Evolutionary conservation across 2,329 filamentous ascomycete genomes (phyloP).

Genomic region (Cordyceps javanica): DNA sequence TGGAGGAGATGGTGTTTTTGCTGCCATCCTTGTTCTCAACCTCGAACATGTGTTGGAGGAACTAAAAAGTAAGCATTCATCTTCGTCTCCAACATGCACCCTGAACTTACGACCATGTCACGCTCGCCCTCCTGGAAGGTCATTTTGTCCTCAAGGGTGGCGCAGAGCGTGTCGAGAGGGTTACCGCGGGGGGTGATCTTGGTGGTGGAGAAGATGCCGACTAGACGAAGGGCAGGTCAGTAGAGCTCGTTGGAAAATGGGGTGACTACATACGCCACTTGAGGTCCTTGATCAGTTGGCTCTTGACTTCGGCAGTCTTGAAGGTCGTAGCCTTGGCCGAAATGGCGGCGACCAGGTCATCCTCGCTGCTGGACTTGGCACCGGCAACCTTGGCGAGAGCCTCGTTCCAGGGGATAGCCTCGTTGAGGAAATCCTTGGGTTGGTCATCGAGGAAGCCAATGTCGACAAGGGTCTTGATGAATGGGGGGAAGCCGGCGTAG

Average conservation of each 20-base stretch:
- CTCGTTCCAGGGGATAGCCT: constrained; percentile 73
- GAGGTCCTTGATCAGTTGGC: constrained; percentile 28
- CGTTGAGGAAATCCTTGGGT: constrained; percentile 57
- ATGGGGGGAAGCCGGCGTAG: constrained; percentile 85
- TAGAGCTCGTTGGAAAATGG: neutral
- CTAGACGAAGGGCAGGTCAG: constrained; percentile 5
- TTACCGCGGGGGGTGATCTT: constrained; percentile 67
- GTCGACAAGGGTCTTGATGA: constrained; percentile 81
- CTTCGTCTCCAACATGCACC: constrained; percentile 7
- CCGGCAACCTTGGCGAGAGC: constrained; percentile 73
- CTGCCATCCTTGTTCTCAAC: constrained; percentile 77
- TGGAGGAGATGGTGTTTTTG: constrained; percentile 72
- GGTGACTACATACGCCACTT: constrained; percentile 8
- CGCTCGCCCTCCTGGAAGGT: constrained; percentile 76
- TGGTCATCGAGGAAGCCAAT: constrained; percentile 81
- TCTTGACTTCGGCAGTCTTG: constrained; percentile 50
- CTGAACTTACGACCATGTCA: constrained; percentile 61
- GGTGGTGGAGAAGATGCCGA: constrained; percentile 61
- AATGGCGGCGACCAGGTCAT: constrained; percentile 68
- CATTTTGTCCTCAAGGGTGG: constrained; percentile 87
- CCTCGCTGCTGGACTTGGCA: constrained; percentile 57
- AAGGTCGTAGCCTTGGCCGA: constrained; percentile 68
- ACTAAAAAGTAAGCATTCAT: constrained; percentile 24
- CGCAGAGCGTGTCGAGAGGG: constrained; percentile 86
- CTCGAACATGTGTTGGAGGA: constrained; percentile 72